Evolutionary conservation across 495 filamentous ascomycete genomes (phyloP), one percentile per base, ranked within the genome.

Genomic region (Astrocystis sublimbata): DNA sequence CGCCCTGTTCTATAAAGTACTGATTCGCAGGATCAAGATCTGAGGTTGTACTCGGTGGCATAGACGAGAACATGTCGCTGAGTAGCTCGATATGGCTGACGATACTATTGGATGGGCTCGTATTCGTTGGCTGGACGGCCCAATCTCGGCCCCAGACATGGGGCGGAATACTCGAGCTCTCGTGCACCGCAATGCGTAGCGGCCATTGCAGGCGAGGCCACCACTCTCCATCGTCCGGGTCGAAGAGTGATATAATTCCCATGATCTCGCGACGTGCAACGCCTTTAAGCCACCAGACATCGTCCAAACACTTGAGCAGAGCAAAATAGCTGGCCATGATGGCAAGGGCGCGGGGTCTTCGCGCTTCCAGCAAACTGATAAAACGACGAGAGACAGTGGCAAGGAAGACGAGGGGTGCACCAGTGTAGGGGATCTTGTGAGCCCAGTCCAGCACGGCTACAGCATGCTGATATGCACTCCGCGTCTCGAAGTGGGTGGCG

Each of bases 301-400:
- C 65, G 58, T 84, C 83, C 13, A 82, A 72, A 17, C 75, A 76
- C 56, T 80, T 84, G 30, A 83, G 78, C 30, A 84, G 74, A 8
- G 81, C 83, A 60, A 85, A 85, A 64, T 83, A 85, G 67, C 81
- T 82, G 9, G 83, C 76, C 4, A 82, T 72, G 42, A 84, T 81
- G 47, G 81, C 81, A 6, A 85, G 76, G 3, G 83, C 82, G 23
- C 83, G 77, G 0, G 82, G 83, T 28, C 77, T 75, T 5, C 79
- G 74, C 60, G 74, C 68, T 50, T 78, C 80, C 4, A 85, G 74
- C 17, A 84, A 67, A 40, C 83, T 80, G 35, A 85, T 79, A 63
- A 77, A 85, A 12, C 81, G 78, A n/a, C 79, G 76, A 12, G 82
- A 83, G n/a, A 85, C 83, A 8, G 81, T 83, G 2, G 83, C 82